A percentile compares a stretch with the other conserved stretches of the same genome.
Evolutionary conservation across 2,329 filamentous ascomycete genomes (phyloP).

Genomic region (Clonostachys rhizophaga): DNA sequence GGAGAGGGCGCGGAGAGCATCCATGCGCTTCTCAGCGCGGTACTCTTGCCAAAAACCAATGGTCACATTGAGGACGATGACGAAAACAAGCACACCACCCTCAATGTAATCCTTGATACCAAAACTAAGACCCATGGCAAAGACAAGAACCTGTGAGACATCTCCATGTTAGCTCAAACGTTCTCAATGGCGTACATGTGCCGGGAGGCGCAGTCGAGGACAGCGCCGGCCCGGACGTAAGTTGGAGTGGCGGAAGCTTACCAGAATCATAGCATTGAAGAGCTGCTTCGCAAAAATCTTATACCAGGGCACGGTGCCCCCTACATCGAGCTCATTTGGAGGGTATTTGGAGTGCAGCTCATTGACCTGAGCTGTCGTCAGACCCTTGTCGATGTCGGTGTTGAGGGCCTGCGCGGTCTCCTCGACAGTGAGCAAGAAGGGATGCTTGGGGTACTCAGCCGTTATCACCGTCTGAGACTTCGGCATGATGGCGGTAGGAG

Average conservation of each 20-base stretch:
- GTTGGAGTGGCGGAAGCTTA: background rate
- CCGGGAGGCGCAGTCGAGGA: background rate
- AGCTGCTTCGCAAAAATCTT: constrained; percentile 71
- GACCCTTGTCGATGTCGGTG: constrained; percentile 63
- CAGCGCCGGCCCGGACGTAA: background rate
- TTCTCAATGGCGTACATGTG: background rate
- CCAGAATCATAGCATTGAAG: constrained; percentile 74
- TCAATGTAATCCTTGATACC: constrained; percentile 64
- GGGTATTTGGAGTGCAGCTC: constrained; percentile 57
- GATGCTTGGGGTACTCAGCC: constrained; percentile 45
- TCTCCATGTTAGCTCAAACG: background rate
- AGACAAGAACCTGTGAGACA: constrained; percentile 58
- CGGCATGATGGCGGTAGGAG: too few species aligned
- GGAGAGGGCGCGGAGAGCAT: constrained; percentile 55
- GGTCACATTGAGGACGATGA: constrained; percentile 65
- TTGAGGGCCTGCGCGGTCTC: constrained; percentile 59
- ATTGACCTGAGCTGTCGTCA: constrained; percentile 55
- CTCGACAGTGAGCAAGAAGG: constrained; percentile 55
- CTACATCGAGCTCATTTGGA: constrained; percentile 66
- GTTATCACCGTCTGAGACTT: constrained; percentile 13
- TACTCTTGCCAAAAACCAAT: constrained; percentile 65
- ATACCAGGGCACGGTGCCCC: constrained; percentile 61
- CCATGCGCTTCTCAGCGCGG: constrained; percentile 63
- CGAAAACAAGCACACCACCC: constrained; percentile 61
- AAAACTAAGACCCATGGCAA: constrained; percentile 71